phyloP scores from a whole-genome alignment of 495 filamentous ascomycete genomes.

The Coniosporium apollinis region DNA sequence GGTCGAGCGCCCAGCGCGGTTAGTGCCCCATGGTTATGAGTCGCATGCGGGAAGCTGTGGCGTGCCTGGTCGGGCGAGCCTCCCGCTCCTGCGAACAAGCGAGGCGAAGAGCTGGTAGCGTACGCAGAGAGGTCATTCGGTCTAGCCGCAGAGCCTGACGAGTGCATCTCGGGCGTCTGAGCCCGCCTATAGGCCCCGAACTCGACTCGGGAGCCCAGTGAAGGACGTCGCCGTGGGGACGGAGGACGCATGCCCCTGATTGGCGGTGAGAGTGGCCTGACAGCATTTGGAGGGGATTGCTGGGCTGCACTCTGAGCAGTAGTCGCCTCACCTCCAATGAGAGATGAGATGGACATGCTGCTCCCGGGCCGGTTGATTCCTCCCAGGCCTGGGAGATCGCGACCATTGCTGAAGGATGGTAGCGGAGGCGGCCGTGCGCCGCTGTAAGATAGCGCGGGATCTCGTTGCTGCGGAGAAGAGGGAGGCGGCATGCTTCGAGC shows the following conservation, averaged over 20 bases:
- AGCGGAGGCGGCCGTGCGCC: conserved; percentile 19
- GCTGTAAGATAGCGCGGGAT: conserved; percentile 27
- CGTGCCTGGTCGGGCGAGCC: conserved; percentile 15
- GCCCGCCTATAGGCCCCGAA: conserved; percentile 10
- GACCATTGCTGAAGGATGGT: conserved; percentile 28
- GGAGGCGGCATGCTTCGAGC: conserved; percentile 43
- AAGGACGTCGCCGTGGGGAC: conserved; percentile 16
- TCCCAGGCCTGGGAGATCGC: conserved; percentile 34
- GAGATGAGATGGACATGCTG: conserved; percentile 93
- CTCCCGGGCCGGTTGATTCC: conserved; percentile 41
- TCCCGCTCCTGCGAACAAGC: conserved; percentile 8
- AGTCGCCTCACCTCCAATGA: conserved; percentile 45
- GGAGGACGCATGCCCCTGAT: conserved; percentile 21
- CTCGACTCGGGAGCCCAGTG: conserved; percentile 10
- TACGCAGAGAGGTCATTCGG: conserved; percentile 7
- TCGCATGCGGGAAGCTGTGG: conserved; percentile 6
- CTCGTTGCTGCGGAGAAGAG: conserved; percentile 38
- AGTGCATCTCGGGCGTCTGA: conserved; percentile 13
- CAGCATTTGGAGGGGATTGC: conserved; percentile 12
- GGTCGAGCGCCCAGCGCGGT: conserved; percentile 5
- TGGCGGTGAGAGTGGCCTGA: conserved; percentile 4
- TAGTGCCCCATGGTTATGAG: conserved; percentile 13
- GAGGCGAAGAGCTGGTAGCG: conserved; percentile 9
- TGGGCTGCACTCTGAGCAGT: conserved; percentile 5
- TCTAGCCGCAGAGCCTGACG: conserved; percentile 5